A percentile compares a stretch with the other conserved stretches of the same genome.
These are phyloP conservation scores for Cubamyces sp. DNA, from an alignment of 768 basidiomycete genomes.

Conservation along the genomic window DNA sequence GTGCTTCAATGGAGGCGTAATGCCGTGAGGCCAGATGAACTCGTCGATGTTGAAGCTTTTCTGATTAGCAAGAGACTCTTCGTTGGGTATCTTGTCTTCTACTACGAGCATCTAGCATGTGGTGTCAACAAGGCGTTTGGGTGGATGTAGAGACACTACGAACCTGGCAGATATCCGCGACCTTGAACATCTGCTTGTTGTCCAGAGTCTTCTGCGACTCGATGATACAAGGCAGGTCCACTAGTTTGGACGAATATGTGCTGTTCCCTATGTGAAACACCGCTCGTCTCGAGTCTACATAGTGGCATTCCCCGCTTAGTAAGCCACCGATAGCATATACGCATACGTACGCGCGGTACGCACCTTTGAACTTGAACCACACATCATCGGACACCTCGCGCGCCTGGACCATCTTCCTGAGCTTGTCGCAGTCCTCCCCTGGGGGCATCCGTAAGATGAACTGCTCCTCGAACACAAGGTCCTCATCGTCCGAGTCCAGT, in stretches of 20 bases:
- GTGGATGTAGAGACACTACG: conserved; percentile 16
- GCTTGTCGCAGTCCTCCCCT: conserved; percentile 77
- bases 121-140: background rate
- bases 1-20: conserved; percentile 91
- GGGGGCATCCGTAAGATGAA: conserved; percentile 90
- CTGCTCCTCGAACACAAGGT: conserved; percentile 95
- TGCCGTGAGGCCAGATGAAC: conserved; percentile 96
- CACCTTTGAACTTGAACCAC: conserved; percentile 99
- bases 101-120: conserved; percentile 84
- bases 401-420: conserved; percentile 80
- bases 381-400: conserved; percentile 80
- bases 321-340: background rate
- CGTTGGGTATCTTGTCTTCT: conserved; percentile 71
- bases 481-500: conserved; percentile 93
- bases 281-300: conserved; percentile 84
- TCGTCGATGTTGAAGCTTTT: conserved; percentile 89
- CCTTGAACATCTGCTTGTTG: conserved; percentile 97
- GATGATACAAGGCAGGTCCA: conserved; percentile 92
- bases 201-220: conserved; percentile 97
- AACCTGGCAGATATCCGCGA: conserved; percentile 97
- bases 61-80: conserved; percentile 63
- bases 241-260: conserved; percentile 88
- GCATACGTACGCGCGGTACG: background rate
- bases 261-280: conserved; percentile 84
- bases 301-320: background rate